Evolutionary conservation across 78 protist species (phyloP), one percentile per base, ranked within the genome.

Genomic region (Mantamonas sphyraenae): DNA sequence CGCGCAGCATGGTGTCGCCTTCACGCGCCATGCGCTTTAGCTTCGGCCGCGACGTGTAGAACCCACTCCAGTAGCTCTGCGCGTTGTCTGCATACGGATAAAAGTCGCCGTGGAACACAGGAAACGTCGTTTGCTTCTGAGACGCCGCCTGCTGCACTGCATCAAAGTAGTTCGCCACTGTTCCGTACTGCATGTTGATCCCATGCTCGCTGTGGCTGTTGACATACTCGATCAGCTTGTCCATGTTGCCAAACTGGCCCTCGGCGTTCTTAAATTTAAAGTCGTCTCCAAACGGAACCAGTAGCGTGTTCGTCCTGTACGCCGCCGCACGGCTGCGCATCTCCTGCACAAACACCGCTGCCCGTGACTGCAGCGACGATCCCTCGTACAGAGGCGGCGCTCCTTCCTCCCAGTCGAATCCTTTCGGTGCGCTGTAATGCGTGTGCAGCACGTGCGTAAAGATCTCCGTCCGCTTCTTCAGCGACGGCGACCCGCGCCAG

Each of bases 11-110:
- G 28, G 10, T 2, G 30, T 72, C 71, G 5, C 57, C 34, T 30
- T 50, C 83, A n/a, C 84, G 64, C 28, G 71, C 81, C 2, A 43
- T 19, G 50, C 45, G 60, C 62, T 82, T 82, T 28, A 71, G 50
- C 2, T 73, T 16, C 33, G 88, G 56, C n/a, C 64, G 57, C 8
- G 82, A 30, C 40, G 83, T 58, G 42, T 35, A 82, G 51, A 61
- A 82, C 20, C 76, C 85, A 7, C 79, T 81, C 91, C 91, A 86
- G 68, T 71, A 75, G 45, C 50, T 19, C 26, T 45, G 33, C 35
- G 1, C 1, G 5, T 50, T 24, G 47, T 75, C 82, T 26, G 76
- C 71, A 28, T 77, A 86, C 3, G 91, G 83, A 38, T 77, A 81
- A n/a, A 77, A 86, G 71, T 86, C 91, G 14, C 64, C 68, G 19